Conservation (phyloP, 805 yeast genomes). For the Suhomyces xylopsoci region DNA sequence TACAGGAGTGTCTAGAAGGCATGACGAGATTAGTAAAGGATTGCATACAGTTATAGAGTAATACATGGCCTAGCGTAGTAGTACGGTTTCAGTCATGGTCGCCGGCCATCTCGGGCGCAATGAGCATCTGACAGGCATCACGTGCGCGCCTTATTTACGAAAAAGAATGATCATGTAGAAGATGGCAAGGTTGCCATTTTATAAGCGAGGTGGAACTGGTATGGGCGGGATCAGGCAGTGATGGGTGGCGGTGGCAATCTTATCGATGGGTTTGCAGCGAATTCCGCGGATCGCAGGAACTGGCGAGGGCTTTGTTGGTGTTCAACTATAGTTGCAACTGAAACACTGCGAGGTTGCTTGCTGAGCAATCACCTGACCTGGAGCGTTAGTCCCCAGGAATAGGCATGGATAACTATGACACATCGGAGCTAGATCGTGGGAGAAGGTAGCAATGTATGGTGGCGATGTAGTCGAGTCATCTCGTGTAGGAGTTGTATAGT, state of each 20-base stretch:
- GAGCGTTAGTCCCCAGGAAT: not conserved
- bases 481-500: not conserved
- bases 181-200: not conserved
- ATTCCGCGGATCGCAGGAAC: not conserved
- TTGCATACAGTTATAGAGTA: not conserved
- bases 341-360: not conserved
- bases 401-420: not conserved
- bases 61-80: not conserved
- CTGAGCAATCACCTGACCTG: not conserved
- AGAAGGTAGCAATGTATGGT: not conserved
- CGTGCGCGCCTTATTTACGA: not conserved
- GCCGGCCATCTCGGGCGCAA: not conserved
- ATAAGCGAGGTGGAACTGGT: not conserved
- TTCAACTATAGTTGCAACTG: not conserved
- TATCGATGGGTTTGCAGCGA: not conserved
- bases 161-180: not conserved
- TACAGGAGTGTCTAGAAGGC: conserved; percentile 25
- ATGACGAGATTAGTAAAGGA: conserved; percentile 13
- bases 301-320: not conserved
- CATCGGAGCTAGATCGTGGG: not conserved
- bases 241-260: not conserved
- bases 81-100: not conserved
- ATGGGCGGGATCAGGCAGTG: not conserved
- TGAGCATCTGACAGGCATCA: not conserved
- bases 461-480: not conserved